phyloP scores from a whole-genome alignment of 2,329 filamentous ascomycete genomes.

The Fusarium nodosum region DNA sequence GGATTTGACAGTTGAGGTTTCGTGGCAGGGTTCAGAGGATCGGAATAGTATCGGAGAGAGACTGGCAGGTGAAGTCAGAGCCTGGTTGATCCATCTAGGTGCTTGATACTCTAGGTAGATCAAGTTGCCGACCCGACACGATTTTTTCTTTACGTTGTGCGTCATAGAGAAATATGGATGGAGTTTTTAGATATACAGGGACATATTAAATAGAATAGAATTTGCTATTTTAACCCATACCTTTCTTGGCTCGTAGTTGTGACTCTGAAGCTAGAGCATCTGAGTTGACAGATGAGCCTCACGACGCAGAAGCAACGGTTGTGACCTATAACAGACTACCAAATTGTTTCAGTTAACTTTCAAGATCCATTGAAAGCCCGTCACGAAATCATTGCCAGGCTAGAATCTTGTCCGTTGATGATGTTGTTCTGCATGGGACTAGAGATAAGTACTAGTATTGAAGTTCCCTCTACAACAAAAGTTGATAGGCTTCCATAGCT shows the following conservation, averaged over 20 bases:
- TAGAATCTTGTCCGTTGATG: background rate
- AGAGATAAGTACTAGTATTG: no score
- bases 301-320: background rate
- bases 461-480: background rate
- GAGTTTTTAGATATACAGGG: background rate
- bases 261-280: background rate
- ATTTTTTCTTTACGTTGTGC: background rate
- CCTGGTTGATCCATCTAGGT: conserved; percentile 7
- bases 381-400: no score
- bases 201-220: background rate
- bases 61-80: background rate
- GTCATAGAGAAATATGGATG: background rate
- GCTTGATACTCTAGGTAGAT: background rate
- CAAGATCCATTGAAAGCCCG: no score
- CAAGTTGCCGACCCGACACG: background rate
- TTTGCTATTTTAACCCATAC: background rate
- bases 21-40: conserved; percentile 16
- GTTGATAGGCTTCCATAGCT: background rate
- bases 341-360: background rate
- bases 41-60: background rate
- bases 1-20: background rate
- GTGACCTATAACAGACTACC: background rate
- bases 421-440: no score
- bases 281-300: background rate
- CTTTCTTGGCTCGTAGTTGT: background rate